phyloP scores from a whole-genome alignment of 2,329 filamentous ascomycete species.

The Ascochyta viciae-villosae region DNA sequence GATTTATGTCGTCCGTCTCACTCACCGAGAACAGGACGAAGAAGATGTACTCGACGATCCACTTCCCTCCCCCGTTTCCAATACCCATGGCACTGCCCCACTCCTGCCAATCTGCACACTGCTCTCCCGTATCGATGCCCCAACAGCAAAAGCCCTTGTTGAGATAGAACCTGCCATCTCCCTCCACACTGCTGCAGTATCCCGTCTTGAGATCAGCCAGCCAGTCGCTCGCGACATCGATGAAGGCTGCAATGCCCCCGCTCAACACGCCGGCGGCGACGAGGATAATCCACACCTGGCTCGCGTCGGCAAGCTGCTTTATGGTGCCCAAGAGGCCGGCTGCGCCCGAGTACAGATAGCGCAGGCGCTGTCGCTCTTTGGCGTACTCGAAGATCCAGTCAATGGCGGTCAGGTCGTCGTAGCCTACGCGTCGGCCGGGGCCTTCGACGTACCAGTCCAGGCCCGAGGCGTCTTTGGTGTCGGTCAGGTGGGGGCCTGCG shows the following conservation, averaged over 20 bases:
- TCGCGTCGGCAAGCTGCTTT: slow-evolving; percentile 78
- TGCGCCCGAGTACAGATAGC: slow-evolving; percentile 74
- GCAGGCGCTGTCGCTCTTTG: slow-evolving; percentile 87
- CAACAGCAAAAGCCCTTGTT: slow-evolving; percentile 93
- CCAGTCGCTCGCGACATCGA: slow-evolving; percentile 93
- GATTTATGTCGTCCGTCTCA: slow-evolving; percentile 7
- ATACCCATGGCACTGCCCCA: slow-evolving; percentile 82
- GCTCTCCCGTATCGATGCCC: slow-evolving; percentile 77
- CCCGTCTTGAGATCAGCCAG: slow-evolving; percentile 90
- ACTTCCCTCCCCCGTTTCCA: slow-evolving; percentile 70
- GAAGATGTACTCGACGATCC: slow-evolving; percentile 85
- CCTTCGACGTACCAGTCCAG: slow-evolving; percentile 90
- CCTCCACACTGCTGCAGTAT: slow-evolving; percentile 77
- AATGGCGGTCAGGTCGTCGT: slow-evolving; percentile 95
- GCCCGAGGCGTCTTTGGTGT: slow-evolving; percentile 54
- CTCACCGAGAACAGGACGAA: slow-evolving; percentile 84
- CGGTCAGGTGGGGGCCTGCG: slow-evolving; percentile 48
- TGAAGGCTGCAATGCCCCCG: slow-evolving; percentile 83
- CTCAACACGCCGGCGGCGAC: slow-evolving; percentile 85
- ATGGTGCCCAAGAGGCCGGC: slow-evolving; percentile 76
- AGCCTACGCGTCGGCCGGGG: slow-evolving; percentile 86
- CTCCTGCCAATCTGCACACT: slow-evolving; percentile 85
- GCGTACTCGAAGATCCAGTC: slow-evolving; percentile 99
- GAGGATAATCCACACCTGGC: slow-evolving; percentile 90
- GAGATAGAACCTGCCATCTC: slow-evolving; percentile 88